A percentile compares a stretch with the other conserved stretches of the same genome.
Conservation (phyloP, 179 eudicot species). For the Beta lomatogona region DNA sequence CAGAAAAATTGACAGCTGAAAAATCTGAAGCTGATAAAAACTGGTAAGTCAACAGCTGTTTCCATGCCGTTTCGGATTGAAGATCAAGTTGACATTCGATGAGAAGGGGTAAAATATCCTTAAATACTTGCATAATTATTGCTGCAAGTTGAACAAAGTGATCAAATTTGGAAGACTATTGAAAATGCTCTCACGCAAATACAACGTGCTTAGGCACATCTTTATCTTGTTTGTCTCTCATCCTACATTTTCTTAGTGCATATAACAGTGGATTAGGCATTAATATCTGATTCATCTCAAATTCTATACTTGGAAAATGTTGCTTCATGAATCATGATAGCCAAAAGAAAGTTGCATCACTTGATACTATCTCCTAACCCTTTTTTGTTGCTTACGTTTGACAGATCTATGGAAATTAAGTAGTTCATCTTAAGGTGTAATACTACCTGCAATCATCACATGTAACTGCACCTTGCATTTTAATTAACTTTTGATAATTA, state of each 20-base stretch:
- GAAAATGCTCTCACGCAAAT: background rate
- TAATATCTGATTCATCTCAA: background rate
- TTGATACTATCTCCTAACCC: too few species aligned
- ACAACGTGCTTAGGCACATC: background rate
- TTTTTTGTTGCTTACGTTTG: too few species aligned
- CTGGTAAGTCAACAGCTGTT: background rate
- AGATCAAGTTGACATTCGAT: background rate
- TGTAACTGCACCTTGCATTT: too few species aligned
- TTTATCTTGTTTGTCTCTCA: background rate
- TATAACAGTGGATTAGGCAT: background rate
- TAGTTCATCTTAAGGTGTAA: too few species aligned
- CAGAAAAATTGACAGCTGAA: background rate
- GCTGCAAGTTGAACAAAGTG: background rate
- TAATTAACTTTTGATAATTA: too few species aligned
- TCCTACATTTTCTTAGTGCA: background rate
- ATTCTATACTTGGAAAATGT: too few species aligned
- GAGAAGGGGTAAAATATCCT: background rate
- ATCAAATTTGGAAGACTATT: background rate
- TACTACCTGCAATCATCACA: too few species aligned
- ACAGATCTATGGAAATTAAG: too few species aligned
- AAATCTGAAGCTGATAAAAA: background rate
- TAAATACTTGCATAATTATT: background rate
- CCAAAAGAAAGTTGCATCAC: too few species aligned
- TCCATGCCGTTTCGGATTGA: constrained; percentile 1
- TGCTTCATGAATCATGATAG: too few species aligned